Base-by-base conservation (phyloP, 1,284 basidiomycete species). In the Cutaneotrichosporon arboriforme region DNA sequence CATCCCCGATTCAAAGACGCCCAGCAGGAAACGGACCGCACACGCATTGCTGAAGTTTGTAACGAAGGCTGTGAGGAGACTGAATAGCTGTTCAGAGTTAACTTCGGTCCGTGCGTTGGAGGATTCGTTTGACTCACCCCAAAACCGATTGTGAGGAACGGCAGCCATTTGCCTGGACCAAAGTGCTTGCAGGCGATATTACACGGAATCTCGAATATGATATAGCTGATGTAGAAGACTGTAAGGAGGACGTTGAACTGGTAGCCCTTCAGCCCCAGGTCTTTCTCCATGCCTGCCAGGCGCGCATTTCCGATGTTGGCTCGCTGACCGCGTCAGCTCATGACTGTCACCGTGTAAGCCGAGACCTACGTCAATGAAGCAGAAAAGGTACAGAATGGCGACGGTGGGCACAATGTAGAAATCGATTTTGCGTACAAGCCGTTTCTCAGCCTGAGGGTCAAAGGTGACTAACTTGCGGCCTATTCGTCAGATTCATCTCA, bases 1-100 rank as follows among this genome's bases (percentile, higher is more conserved):
- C 13, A 64, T 60, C 44, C 63, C 64, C 7, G 61, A 52, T 40
- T 69, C 67, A 13, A 64, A 59, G 10, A 74, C 57, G 58, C 72
- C 72, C 5, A 69, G 60, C 0, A 66, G 51, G 39, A 60, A 58
- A 14, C 67, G 61, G 2, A 69, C 58, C 1, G 38, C 54, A 4
- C 43, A 18, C 3, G 51, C 53, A 1, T 18, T 14, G n/a, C 51
- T 48, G 21, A 60, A 59, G 46, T 48, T 62, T 14, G 57, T 51
- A 13, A 66, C 60, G 48, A 66, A 69, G 10, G 62, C 59, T 4
- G 62, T 65, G 2, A 46, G 48, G 35, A 69, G 40, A 13, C 63
- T 64, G 52, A 69, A 58, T 35, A 54, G 39, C 66, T 64, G 45
- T 46, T 26, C 22, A 34, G 36, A 22, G 18, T 14, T 20, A 34